Base-by-base conservation (phyloP, 257 asterid genomes). In the Craterostigma plantagineum region DNA sequence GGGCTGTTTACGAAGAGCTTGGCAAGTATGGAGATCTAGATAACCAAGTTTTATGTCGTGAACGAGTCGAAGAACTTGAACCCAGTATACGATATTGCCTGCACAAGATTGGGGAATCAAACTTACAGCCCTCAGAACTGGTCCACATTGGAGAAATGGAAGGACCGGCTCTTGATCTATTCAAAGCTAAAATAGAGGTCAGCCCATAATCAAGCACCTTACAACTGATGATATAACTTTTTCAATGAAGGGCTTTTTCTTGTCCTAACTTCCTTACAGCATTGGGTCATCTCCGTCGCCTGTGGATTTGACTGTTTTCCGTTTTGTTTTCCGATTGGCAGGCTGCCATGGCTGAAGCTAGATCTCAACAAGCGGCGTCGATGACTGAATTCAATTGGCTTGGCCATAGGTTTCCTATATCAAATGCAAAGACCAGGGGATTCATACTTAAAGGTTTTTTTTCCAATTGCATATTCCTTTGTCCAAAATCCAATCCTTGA, bases 271-370 rank as follows among this genome's bases (percentile, higher is more conserved):
- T n/a, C n/a, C n/a, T n/a, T n/a, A n/a, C n/a, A n/a, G n/a, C n/a
- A n/a, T n/a, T n/a, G n/a, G n/a, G n/a, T n/a, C n/a, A n/a, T n/a
- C n/a, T n/a, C n/a, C n/a, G n/a, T n/a, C n/a, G n/a, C n/a, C n/a
- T n/a, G n/a, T n/a, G n/a, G n/a, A n/a, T n/a, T n/a, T n/a, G n/a
- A n/a, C n/a, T n/a, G n/a, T n/a, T n/a, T n/a, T 45, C 41, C 56
- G 10, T 42, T 5, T 15, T 61, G 49, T 40, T 30, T 58, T 53
- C 54, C 51, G 36, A 47, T 50, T 56, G 52, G 50, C 68, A 87
- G 95, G 95, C 98, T 68, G 95, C 63, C 62, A 77, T 79, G 92
- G 79, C 95, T 37, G 98, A 87, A 66, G 95, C 91, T 61, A 87
- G 98, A 60, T 76, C 94, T 38, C 98, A 83, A 74, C 95, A 84